Evolutionary conservation across 371 early-diverging fungal genomes (phyloP).

Genomic region (Catenaria anguillulae): DNA sequence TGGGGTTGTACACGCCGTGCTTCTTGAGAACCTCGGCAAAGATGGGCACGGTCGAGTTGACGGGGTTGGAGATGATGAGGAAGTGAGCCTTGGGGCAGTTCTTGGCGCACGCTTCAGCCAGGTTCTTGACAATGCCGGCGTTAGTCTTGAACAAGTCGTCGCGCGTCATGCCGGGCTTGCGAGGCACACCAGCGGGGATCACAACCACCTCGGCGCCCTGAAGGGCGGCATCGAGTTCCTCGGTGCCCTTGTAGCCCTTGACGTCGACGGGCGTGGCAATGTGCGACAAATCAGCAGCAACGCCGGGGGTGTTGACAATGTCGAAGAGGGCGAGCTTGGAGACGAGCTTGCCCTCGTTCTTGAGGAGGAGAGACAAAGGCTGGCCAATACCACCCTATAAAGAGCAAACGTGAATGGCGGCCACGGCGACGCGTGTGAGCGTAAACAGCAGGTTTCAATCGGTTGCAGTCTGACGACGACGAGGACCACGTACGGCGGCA

Average conservation of each 20-base stretch:
- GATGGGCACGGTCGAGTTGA: constrained; percentile 99
- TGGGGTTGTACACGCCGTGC: constrained; percentile 83
- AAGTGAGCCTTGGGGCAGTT: constrained; percentile 91
- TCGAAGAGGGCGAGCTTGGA: constrained; percentile 85
- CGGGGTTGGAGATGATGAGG: constrained; percentile 97
- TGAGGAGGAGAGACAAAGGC: constrained; percentile 74
- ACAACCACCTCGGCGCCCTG: constrained; percentile 79
- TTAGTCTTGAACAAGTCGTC: constrained; percentile 97
- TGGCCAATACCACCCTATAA: constrained; percentile 75
- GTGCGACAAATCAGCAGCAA: constrained; percentile 94
- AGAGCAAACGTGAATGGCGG: constrained; percentile 1
- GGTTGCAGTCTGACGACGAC: neutral
- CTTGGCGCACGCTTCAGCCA: constrained; percentile 56
- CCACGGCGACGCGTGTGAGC: too few species aligned
- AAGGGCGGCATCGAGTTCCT: constrained; percentile 72
- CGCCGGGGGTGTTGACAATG: constrained; percentile 91
- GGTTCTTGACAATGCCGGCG: constrained; percentile 83
- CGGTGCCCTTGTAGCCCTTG: constrained; percentile 66
- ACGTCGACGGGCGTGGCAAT: constrained; percentile 82
- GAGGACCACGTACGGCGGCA: constrained; percentile 33
- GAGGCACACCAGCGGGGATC: constrained; percentile 97
- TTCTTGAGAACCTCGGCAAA: constrained; percentile 92
- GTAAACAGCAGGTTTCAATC: too few species aligned
- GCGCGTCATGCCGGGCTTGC: constrained; percentile 99
- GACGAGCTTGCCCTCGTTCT: constrained; percentile 56